Evolutionary conservation across 129 eudicot genomes (phyloP).

Genomic region (Silybum marianum): DNA sequence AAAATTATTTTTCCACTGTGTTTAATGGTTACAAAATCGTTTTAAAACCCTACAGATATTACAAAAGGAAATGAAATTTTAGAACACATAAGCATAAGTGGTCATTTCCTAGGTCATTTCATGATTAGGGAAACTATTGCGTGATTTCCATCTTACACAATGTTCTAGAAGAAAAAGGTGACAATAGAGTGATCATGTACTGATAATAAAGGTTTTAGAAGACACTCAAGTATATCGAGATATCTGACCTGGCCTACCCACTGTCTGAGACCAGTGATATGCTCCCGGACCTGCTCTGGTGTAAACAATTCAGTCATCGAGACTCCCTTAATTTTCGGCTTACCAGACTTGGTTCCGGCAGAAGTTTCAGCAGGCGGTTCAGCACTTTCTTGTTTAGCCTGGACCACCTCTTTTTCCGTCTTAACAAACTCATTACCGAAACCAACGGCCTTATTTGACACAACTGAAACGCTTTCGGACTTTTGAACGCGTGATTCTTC

Average conservation of each 20-base stretch:
- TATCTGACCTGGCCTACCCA: constrained; percentile 97
- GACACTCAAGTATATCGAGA: constrained; percentile 3
- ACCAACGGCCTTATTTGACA: constrained; percentile 35
- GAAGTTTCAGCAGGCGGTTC: constrained; percentile 43
- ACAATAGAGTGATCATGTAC: neutral
- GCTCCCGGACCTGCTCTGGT: constrained; percentile 89
- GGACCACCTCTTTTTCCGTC: constrained; percentile 55
- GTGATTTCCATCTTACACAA: neutral
- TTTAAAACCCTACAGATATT: neutral
- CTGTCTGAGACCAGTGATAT: constrained; percentile 84
- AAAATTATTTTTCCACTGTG: too few relatives aligned
- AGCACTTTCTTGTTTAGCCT: constrained; percentile 44
- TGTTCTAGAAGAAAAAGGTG: too few relatives aligned
- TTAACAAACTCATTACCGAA: constrained; percentile 41
- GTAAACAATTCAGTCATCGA: constrained; percentile 89
- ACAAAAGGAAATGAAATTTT: constrained; percentile 5
- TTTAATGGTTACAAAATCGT: too few relatives aligned
- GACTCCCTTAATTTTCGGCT: constrained; percentile 86
- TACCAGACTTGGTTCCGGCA: constrained; percentile 75
- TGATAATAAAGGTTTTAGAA: neutral
- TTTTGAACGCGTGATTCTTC: constrained; percentile 37
- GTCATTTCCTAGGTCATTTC: neutral
- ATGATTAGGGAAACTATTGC: neutral
- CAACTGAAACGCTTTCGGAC: constrained; percentile 32
- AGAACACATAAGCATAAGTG: neutral